Evolutionary conservation across 495 filamentous ascomycete genomes (phyloP), one percentile per base, ranked within the genome.

Genomic region (Penicillium daleae): DNA sequence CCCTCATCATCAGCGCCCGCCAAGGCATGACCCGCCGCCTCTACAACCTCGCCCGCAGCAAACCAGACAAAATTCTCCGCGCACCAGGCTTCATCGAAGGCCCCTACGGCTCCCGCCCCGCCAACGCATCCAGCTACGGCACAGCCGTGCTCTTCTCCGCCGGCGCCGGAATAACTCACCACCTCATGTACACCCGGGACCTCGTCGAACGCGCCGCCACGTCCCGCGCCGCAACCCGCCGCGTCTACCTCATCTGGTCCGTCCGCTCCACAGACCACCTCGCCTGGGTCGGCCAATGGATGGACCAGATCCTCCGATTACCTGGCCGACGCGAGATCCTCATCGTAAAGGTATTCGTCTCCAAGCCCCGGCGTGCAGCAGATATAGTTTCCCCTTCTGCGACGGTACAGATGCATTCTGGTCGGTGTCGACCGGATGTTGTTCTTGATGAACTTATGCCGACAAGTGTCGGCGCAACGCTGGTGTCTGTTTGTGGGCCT

Each of bases 271-370:
- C 89, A 26, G 94, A 97, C 58, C 90, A 93, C 64, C 84, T 99
- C 27, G 87, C 93, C 70, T 99, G 95, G 95, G 91, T 97, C 44
- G 85, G 91, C 7, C 86, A 89, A 8, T 99, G 91, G 91, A 99
- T 99, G 95, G 94, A 96, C 62, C 82, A 91, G 70, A 94, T 98
- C 62, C 83, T 99, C 37, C 85, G 85, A 3, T 90, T 97, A 81
- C 90, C 92, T 9, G 84, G 82, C 50, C 87, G 95, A 0, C 85
- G 92, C 27, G 91, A 97, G 27, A 85, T 93, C 3, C 85, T 99
- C 42, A 84, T 86, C 44, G 88, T 98, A 59, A 86, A 92, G 80
- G 80, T 98, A 5, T 99, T 97, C 71, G 90, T 99, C 58, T 95
- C 91, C 60, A 88, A 92, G 62, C 94, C 94, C 4, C 84, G 66